Base-by-base conservation (phyloP, 164 flowering plant species). In the Cinnamomum micranthum region DNA sequence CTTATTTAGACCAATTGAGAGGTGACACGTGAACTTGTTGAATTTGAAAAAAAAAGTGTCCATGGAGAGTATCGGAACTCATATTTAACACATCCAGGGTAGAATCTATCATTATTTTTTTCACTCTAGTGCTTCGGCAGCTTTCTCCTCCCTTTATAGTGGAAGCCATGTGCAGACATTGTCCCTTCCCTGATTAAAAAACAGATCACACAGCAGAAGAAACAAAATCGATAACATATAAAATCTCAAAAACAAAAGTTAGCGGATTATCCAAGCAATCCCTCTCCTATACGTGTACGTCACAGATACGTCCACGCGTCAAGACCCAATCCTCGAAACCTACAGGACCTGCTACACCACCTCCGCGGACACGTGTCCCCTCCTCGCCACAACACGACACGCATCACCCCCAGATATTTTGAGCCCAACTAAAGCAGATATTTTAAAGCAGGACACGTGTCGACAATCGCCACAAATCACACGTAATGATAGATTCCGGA, bases 191-290 rank as follows among this genome's bases (percentile, higher is more conserved):
- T 9, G 1, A 1, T 9, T 6, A 5, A 35, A 35, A 35, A 4
- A 52, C 5, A 6, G 2, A 55, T 0, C 60, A 55, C 3, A 20
- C 20, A 14, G 6, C n/a, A 14, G 3, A 55, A 55, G 15, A 19
- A 55, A 55, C 11, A 52, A 52, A 12, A 14, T 17, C 20, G 17
- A 55, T 2, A 55, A 55, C 17, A 12, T 55, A 15, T 4, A 20
- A 55, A 55, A 17, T 55, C 60, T 17, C 19, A 20, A 24, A 64
- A 64, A 23, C 13, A 9, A 6, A 67, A 67, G 50, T 9, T 28
- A 7, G 70, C 70, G 24, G 70, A 67, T 27, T 33, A 35, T 31
- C 70, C n/a, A 67, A 33, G 50, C 70, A 31, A 67, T 41, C 20
- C 70, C 47, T 2, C 17, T 5, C 70, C 23, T 1, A 28, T 33